A percentile compares a stretch with the other conserved stretches of the same genome.
Conservation (phyloP, 1,139 yeast species). For the Magnusiomyces ingens region DNA sequence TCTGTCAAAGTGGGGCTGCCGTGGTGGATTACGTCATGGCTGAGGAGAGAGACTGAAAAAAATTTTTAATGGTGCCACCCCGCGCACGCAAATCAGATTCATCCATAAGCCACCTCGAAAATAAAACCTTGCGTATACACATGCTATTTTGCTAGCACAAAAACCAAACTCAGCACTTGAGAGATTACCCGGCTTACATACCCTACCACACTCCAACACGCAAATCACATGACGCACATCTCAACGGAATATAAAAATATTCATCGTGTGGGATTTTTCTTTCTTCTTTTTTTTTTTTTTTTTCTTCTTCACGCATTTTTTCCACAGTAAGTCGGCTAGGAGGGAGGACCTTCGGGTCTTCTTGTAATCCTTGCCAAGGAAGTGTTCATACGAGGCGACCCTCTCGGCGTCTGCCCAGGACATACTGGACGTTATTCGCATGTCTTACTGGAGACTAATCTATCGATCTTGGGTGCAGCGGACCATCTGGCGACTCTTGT, state of each 20-base stretch:
- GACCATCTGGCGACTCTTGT: slow-evolving; percentile 25
- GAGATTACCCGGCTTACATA: neutral
- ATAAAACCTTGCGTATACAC: too few relatives aligned
- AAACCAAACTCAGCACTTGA: neutral
- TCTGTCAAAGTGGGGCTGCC: too few relatives aligned
- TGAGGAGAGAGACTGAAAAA: too few relatives aligned
- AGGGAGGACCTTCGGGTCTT: slow-evolving; percentile 17
- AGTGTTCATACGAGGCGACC: slow-evolving; percentile 38
- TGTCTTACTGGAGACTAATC: slow-evolving; percentile 32
- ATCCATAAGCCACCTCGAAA: too few relatives aligned
- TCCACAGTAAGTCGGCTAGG: slow-evolving; percentile 24
- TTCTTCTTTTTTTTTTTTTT: slow-evolving; percentile 11
- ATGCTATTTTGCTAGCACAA: too few relatives aligned
- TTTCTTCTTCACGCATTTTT: slow-evolving; percentile 31
- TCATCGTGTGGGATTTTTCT: neutral
- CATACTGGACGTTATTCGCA: slow-evolving; percentile 28
- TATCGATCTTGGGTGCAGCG: slow-evolving; percentile 40
- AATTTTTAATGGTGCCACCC: too few relatives aligned
- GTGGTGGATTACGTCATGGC: too few relatives aligned
- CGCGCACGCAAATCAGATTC: too few relatives aligned
- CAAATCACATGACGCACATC: too few relatives aligned
- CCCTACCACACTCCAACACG: neutral
- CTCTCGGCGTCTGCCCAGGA: slow-evolving; percentile 36
- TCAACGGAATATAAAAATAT: neutral
- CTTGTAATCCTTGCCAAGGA: slow-evolving; percentile 16